phyloP scores from a whole-genome alignment of 345 rosid species.

The Salix arbutifolia region DNA sequence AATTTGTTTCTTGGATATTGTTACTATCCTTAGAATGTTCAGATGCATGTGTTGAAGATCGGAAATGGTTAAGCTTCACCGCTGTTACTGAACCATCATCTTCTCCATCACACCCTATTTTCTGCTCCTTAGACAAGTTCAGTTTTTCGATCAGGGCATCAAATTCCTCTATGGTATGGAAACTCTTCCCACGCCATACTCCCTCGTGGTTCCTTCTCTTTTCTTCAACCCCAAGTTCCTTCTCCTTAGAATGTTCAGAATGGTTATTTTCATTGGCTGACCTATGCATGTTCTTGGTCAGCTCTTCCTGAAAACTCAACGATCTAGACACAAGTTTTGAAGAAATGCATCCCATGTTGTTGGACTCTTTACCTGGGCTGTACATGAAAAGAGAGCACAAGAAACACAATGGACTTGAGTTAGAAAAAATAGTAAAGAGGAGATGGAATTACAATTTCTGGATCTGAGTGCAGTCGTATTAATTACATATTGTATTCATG shows the following conservation, averaged over 20 bases:
- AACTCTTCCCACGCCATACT: slow-evolving; percentile 16
- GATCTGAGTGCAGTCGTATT: background rate
- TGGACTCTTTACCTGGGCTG: background rate
- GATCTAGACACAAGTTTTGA: slow-evolving; percentile 35
- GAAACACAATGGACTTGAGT: background rate
- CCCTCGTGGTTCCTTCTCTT: background rate
- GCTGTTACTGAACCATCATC: background rate
- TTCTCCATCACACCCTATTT: background rate
- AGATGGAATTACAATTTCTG: background rate
- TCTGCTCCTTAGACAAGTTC: slow-evolving; percentile 2
- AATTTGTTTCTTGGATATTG: no score
- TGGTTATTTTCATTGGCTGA: no score
- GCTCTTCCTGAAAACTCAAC: slow-evolving; percentile 25
- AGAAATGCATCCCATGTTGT: slow-evolving; percentile 42
- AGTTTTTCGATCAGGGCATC: slow-evolving; percentile 27
- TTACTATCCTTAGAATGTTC: no score
- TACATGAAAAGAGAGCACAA: background rate
- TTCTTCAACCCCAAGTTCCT: background rate
- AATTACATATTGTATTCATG: background rate
- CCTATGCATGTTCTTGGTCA: slow-evolving; percentile 17
- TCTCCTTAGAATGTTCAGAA: no score
- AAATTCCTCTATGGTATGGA: slow-evolving; percentile 38
- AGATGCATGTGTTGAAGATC: background rate
- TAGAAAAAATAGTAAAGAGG: background rate
- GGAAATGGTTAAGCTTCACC: background rate